These are phyloP conservation scores for Madurella fahalii DNA, from an alignment of 2,329 filamentous ascomycete genomes.

Conservation along the genomic window DNA sequence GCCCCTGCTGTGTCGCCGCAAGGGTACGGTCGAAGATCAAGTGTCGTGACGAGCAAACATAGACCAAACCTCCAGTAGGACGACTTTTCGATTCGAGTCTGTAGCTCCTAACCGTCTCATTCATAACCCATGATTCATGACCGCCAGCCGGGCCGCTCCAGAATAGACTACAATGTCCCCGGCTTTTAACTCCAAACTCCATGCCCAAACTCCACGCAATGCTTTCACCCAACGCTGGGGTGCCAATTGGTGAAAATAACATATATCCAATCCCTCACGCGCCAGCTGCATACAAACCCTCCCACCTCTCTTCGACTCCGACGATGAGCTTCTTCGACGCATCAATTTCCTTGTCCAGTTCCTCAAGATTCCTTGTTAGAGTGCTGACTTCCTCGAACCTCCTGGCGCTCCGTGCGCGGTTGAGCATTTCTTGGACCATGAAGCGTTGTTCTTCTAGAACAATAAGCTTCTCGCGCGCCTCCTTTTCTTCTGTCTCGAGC, in stretches of 20 bases:
- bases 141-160: too few species aligned
- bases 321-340: slow-evolving; percentile 60
- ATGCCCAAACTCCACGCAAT: neutral
- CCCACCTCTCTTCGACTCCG: slow-evolving; percentile 59
- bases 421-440: slow-evolving; percentile 82
- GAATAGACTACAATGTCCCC: too few species aligned
- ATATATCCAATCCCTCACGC: neutral
- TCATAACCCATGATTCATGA: too few species aligned
- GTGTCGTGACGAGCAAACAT: too few species aligned
- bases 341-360: slow-evolving; percentile 75
- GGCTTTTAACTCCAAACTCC: slow-evolving; percentile 13
- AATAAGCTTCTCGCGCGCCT: slow-evolving; percentile 72
- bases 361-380: slow-evolving; percentile 73
- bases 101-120: too few species aligned
- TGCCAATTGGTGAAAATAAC: neutral
- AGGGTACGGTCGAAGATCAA: too few species aligned
- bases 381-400: slow-evolving; percentile 85
- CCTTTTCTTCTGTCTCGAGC: slow-evolving; percentile 78
- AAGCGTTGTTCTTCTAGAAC: slow-evolving; percentile 90
- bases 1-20: too few species aligned
- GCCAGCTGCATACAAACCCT: slow-evolving; percentile 45
- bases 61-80: too few species aligned
- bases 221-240: neutral
- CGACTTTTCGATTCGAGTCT: too few species aligned
- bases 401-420: slow-evolving; percentile 67